Evolutionary conservation across 805 yeast species (phyloP), one percentile per base, ranked within the genome.

Genomic region (Lipomyces kockii): DNA sequence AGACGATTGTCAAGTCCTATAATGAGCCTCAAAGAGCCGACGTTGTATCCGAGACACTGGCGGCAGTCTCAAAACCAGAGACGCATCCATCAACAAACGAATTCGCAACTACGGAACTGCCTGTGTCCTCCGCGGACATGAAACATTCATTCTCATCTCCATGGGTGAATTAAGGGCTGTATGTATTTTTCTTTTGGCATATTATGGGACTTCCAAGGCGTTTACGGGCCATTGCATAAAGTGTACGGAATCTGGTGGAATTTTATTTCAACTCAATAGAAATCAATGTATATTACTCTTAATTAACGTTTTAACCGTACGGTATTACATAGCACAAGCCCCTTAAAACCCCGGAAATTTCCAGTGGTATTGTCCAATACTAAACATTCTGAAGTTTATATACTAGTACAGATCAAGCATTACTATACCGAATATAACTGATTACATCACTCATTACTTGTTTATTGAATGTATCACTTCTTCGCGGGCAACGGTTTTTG

Each of bases 401-500:
- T 37, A 14, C 43, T 37, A 37, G 32, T 27, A 27, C 29, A 35
- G 14, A 35, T 35, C 39, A 35, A 35, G 11, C 39, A 35, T 14
- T 9, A 35, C 29, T 35, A 43, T 17, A 4, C 22, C 22, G 49
- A 37, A 43, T n/a, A 22, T 43, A 43, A 43, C 9, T 43, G 11
- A 43, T 14, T n/a, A 43, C 22, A n/a, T 25, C 22, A 43, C 22
- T n/a, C 49, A n/a, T 43, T n/a, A 43, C 9, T n/a, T 43, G 22
- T 17, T 43, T 43, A 17, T n/a, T 43, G 20, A 43, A 43, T 17
- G 7, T 17, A 37, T 37, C 12, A n/a, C 49, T 43, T 25, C 55
- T 22, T 52, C 34, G 34, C 12, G 55, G 27, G 34, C 22, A 25
- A 17, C 20, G 27, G 72, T 69, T 27, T 59, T 46, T 17, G 72